A percentile compares a stretch with the other conserved stretches of the same genome.
Evolutionary conservation across 805 yeast species (phyloP).

Genomic region (Yamadazyma kitorensis): DNA sequence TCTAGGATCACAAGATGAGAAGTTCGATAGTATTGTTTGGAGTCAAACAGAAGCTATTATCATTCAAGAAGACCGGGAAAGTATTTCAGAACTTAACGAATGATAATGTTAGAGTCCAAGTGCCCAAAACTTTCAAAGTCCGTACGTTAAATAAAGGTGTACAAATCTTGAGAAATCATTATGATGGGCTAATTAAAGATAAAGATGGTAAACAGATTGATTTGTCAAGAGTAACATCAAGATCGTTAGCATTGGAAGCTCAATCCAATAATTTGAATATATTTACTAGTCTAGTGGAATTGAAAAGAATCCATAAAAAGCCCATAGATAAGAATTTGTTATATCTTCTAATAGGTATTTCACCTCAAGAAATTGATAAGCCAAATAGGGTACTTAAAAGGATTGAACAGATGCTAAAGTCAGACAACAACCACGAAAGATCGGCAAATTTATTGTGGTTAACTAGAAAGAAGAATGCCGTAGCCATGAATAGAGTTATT

Average conservation of each 20-base stretch:
- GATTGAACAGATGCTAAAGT: conserved; percentile 47
- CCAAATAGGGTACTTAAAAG: conserved; percentile 55
- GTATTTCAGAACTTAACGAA: too few species aligned
- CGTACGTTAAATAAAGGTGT: conserved; percentile 21
- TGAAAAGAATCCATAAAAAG: conserved; percentile 21
- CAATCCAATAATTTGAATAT: conserved; percentile 19
- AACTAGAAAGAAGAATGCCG: conserved; percentile 49
- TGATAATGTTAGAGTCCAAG: not conserved
- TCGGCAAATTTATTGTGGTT: conserved; percentile 52
- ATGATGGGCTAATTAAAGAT: conserved; percentile 26
- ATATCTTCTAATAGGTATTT: conserved; percentile 57
- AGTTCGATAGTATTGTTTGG: conserved; percentile 1
- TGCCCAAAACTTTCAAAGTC: conserved; percentile 7
- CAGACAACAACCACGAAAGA: conserved; percentile 46
- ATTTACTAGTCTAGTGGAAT: conserved; percentile 27
- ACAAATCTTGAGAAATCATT: conserved; percentile 26
- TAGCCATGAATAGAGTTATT: conserved; percentile 62
- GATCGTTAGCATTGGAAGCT: conserved; percentile 21
- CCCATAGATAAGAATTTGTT: conserved; percentile 45
- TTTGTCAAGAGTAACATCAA: conserved; percentile 20
- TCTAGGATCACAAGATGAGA: conserved; percentile 5
- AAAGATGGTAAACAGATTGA: conserved; percentile 22
- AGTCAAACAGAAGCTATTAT: not conserved
- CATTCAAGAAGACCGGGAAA: not conserved
- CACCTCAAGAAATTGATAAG: conserved; percentile 56